Percentiles rank a stretch among this genome's conserved stretches.
Evolutionary conservation across 306 rosid species (phyloP).

Genomic region (Psophocarpus tetragonolobus): DNA sequence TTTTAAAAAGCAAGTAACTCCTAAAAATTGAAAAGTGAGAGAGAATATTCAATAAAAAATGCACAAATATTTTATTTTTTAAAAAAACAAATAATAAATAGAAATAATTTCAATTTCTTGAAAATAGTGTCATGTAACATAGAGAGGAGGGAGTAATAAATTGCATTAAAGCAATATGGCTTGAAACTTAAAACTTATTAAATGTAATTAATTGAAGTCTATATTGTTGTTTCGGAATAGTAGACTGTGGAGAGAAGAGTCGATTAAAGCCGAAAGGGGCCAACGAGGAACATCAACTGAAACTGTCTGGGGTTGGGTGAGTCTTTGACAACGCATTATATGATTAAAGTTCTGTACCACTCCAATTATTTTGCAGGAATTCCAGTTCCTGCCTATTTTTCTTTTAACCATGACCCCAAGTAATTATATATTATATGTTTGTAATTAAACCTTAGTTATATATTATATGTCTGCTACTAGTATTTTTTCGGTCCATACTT

Average conservation of each 20-base stretch:
- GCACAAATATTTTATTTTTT: too few relatives aligned
- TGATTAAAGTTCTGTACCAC: background rate
- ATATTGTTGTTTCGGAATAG: background rate
- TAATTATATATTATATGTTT: too few relatives aligned
- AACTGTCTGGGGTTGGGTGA: slow-evolving; percentile 28
- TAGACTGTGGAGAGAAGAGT: background rate
- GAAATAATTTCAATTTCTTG: too few relatives aligned
- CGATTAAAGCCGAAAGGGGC: slow-evolving; percentile 2
- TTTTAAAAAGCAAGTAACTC: too few relatives aligned
- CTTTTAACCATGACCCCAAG: too few relatives aligned
- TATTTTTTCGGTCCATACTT: too few relatives aligned
- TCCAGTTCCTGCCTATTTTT: background rate
- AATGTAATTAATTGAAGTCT: background rate
- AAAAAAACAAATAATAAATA: too few relatives aligned
- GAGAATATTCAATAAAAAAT: too few relatives aligned
- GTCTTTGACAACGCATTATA: slow-evolving; percentile 13
- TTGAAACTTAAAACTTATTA: background rate
- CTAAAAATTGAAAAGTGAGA: too few relatives aligned
- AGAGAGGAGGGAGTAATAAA: background rate
- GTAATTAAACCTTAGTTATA: background rate
- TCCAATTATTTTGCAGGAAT: background rate
- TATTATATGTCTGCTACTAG: background rate
- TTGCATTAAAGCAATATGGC: background rate
- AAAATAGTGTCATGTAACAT: too few relatives aligned
- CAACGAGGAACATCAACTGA: slow-evolving; percentile 1